Base-by-base conservation (phyloP, 129 eudicot genomes). In the Arctium minus region DNA sequence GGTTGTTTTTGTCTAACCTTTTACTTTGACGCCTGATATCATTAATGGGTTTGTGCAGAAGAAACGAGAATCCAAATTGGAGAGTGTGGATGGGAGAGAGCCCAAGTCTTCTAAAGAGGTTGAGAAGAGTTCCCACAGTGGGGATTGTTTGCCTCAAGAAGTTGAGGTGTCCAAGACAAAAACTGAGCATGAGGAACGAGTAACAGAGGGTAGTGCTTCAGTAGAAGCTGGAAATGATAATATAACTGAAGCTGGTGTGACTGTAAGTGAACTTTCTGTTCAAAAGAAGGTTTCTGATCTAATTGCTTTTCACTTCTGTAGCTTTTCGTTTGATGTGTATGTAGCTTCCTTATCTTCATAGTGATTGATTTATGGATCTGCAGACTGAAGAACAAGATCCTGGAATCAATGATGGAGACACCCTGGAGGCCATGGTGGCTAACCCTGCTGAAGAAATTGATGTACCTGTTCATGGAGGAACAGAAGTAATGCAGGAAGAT, bases 21-120 rank as follows among this genome's bases (percentile, higher is more conserved):
- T 60, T 29, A 60, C 29, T 6, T 17, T 60, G n/a, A 60, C 68
- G n/a, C 68, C 68, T 60, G 68, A 18, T 40, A 73, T 73, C 8
- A 39, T 69, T 30, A 69, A 79, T 1, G 29, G 38, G 53, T n/a
- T 48, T 39, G 18, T 82, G 77, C 86, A 83, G 86, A 76, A 11
- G 33, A 76, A 70, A 76, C 77, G 11, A 22, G 81, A 76, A 50
- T 82, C 85, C 75, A 46, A 76, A 68, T 68, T 38, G 70, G 85
- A 82, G 37, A 65, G 50, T 42, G 32, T 53, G 6, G 84, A 38
- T 60, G 74, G 22, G 80, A 12, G 31, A 33, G 82, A 71, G 73
- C 56, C 82, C 11, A 39, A 83, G 38, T 62, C 72, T n/a, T 53
- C 65, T 22, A 30, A 83, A 83, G 86, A 71, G 78, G 78, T 18